Evolutionary conservation across 306 rosid species (phyloP), one percentile per base, ranked within the genome.

Genomic region (Ammopiptanthus mongolicus): DNA sequence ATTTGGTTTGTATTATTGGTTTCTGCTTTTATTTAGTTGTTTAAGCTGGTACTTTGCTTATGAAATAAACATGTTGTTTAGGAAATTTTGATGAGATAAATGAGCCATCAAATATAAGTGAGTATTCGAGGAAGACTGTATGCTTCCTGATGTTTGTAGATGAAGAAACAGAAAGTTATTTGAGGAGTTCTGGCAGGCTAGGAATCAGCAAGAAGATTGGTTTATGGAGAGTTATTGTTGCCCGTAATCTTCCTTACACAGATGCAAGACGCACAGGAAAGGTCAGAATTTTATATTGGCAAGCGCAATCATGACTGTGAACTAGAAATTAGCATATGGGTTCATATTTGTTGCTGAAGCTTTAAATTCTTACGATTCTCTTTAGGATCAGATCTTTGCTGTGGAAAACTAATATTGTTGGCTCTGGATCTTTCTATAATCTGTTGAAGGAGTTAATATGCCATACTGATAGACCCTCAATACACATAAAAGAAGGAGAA

Each of bases 81-180:
- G 97, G 93, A 73, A 91, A 90, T 80, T 94, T 94, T 79, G 98
- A 94, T 23, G 87, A 84, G 23, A 87, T 94, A 86, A 94, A 94
- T 77, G 96, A 90, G 84, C 96, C 98, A 31, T 55, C 39, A 58
- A 76, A 87, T 74, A 74, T 91, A 15, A 87, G 95, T 81, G 94
- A 86, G 5, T 82, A 88, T 83, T 83, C 97, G 19, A 87, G 74
- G 95, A 69, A 79, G 76, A 91, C 89, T 10, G 90, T 89, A 69
- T 94, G 98, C 86, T 94, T 94, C 92, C 89, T 72, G 65, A 87
- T 94, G 96, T 94, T 94, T 76, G 83, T 91, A 33, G 97, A 94
- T 68, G 93, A 88, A 83, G 85, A 37, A 63, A 94, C 97, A 48
- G 97, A 94, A 82, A 81, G 77, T 37, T 85, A 82, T 65, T 50